Base-by-base conservation (phyloP, 192 early-diverging fungal genomes). In the Powellomyces hirtus region DNA sequence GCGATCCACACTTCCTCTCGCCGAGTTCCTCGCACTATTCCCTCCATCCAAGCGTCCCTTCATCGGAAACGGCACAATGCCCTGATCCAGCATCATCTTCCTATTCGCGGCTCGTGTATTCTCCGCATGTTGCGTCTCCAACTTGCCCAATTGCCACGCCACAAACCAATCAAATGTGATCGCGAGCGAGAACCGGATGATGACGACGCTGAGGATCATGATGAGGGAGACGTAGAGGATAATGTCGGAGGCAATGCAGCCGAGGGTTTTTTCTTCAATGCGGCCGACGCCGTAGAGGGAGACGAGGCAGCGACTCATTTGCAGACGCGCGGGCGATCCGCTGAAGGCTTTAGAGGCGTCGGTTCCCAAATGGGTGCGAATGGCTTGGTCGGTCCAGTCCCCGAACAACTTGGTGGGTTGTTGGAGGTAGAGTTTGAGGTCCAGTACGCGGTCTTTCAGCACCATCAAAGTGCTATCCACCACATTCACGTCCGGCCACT, bases 91-190 rank as follows among this genome's bases (percentile, higher is more conserved):
- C 8, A 58, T 38, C 52, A 29, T 10, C 36, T 55, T 52, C 34
- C 70, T 27, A 7, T 34, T 4, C 29, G 49, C 70, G 13, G 38
- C 31, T 38, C 34, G 62, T 13, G 18, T 18, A 20, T 20, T 14
- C 34, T 30, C 59, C 29, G 33, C 51, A 26, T 72, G 42, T 18
- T 66, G 44, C 44, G 65, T 8, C 40, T 61, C 38, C 57, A 94
- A 84, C 71, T 84, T 82, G 11, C 94, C 94, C n/a, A 96, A 77
- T 34, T 83, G 73, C 68, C 87, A 80, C 27, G 86, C 86, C 64
- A 93, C 75, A 74, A 91, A 83, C 92, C 92, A 94, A 30, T 86
- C 85, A 79, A 93, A 94, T 36, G 85, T 74, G 29, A 94, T 75
- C 0, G 93, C 92, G 66, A 91, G 77, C 62, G 81, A 71, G 65